Conservation (phyloP, 116 monocot species). For the Zostera marina region DNA sequence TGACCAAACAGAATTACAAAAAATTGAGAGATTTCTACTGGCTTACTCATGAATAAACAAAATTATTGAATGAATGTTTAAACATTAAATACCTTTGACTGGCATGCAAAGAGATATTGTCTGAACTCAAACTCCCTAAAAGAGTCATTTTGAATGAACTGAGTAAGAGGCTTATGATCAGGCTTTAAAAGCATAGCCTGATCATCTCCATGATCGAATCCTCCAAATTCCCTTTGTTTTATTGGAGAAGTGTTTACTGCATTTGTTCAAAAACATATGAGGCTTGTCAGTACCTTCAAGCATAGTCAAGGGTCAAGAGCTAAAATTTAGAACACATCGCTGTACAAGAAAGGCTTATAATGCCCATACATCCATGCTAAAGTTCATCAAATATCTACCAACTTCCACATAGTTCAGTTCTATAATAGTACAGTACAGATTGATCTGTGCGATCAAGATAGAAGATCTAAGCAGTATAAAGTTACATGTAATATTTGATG, state of each 20-base stretch:
- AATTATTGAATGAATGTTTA: background rate
- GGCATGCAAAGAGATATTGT: conserved; percentile 89
- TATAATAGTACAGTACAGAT: background rate
- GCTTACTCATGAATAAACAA: background rate
- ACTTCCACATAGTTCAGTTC: background rate
- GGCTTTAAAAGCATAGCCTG: conserved; percentile 79
- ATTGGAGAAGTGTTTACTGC: conserved; percentile 50
- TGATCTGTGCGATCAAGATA: background rate
- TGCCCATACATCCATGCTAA: too few relatives aligned
- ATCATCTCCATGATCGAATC: conserved; percentile 85
- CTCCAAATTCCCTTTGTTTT: conserved; percentile 93
- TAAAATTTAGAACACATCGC: too few relatives aligned
- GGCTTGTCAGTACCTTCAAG: too few relatives aligned
- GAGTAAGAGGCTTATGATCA: conserved; percentile 56
- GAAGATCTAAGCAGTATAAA: background rate
- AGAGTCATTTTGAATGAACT: conserved; percentile 76
- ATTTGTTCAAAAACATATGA: conserved; percentile 8
- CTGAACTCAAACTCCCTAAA: conserved; percentile 98
- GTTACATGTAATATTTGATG: too few relatives aligned
- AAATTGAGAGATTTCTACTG: too few relatives aligned
- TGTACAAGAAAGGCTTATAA: too few relatives aligned
- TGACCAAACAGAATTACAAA: too few relatives aligned
- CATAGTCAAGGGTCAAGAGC: too few relatives aligned
- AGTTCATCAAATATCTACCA: background rate
- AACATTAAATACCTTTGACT: conserved; percentile 59